phyloP scores from a whole-genome alignment of 257 asterid species.

The Misopates orontium region DNA sequence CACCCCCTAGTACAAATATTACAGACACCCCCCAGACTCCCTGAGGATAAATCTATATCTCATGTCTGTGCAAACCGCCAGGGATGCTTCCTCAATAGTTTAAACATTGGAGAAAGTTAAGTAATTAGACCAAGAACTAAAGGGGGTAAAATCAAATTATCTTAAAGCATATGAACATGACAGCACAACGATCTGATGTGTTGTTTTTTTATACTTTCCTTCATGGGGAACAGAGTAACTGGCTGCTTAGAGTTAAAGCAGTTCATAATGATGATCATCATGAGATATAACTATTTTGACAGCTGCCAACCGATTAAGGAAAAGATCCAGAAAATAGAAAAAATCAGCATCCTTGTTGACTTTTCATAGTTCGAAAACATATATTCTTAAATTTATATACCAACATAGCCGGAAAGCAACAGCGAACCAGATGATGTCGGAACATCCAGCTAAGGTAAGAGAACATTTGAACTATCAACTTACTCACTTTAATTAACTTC shows the following conservation, averaged over 20 bases:
- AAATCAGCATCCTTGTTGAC: neutral
- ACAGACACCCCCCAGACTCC: too few species aligned
- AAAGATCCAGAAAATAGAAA: neutral
- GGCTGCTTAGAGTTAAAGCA: neutral
- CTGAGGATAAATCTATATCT: too few species aligned
- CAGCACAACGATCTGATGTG: neutral
- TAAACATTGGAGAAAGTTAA: too few species aligned
- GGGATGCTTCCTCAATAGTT: too few species aligned
- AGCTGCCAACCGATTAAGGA: neutral
- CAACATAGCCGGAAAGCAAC: slow-evolving; percentile 12
- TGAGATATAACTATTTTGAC: neutral
- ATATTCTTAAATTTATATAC: neutral
- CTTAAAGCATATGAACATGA: neutral
- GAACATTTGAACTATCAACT: neutral
- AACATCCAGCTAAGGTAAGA: too few species aligned
- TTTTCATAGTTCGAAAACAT: neutral
- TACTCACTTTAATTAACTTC: neutral
- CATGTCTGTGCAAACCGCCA: too few species aligned
- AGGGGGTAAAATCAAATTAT: neutral
- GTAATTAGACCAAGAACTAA: too few species aligned
- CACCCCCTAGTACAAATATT: too few species aligned
- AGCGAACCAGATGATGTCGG: neutral
- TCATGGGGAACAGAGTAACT: neutral
- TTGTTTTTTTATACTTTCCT: neutral
- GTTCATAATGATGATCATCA: neutral